These are phyloP conservation scores for Phylloporus arenicola DNA, from an alignment of 768 basidiomycete genomes.

Conservation along the genomic window DNA sequence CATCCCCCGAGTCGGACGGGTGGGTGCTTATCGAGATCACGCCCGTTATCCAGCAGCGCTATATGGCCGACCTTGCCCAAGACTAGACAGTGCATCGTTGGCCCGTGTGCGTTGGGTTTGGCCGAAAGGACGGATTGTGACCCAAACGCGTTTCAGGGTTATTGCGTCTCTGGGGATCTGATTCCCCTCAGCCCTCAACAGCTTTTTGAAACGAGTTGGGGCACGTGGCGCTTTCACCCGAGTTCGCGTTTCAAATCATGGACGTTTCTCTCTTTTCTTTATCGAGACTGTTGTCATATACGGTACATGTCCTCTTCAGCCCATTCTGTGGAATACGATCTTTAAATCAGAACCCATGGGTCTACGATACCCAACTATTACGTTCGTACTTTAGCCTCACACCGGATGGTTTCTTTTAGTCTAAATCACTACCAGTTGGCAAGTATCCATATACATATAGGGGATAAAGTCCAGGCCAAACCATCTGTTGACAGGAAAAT, in stretches of 20 bases:
- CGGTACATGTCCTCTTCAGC: not conserved
- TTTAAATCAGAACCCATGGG: not conserved
- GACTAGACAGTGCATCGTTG: constrained; percentile 4
- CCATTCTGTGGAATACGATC: not conserved
- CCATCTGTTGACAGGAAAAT: not conserved
- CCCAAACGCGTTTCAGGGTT: constrained; percentile 2
- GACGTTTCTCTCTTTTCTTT: not conserved
- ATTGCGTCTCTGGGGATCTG: not conserved
- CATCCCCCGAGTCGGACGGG: constrained; percentile 18
- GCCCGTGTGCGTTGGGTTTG: not conserved
- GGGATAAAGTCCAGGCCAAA: not conserved
- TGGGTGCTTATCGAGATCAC: constrained; percentile 30
- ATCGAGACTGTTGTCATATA: not conserved
- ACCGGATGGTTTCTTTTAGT: not conserved
- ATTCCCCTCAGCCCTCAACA: not conserved
- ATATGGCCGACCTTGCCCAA: constrained; percentile 8
- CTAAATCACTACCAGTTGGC: not conserved
- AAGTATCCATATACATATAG: not conserved
- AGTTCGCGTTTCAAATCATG: not conserved
- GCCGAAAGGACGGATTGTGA: not conserved
- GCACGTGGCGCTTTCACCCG: not conserved
- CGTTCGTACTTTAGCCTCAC: constrained; percentile 2
- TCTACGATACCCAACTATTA: not conserved
- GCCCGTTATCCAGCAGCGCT: constrained; percentile 19
- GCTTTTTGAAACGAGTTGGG: constrained; percentile 4